Base-by-base conservation (phyloP, 2,329 filamentous ascomycete genomes). In the Penicillium sp. region DNA sequence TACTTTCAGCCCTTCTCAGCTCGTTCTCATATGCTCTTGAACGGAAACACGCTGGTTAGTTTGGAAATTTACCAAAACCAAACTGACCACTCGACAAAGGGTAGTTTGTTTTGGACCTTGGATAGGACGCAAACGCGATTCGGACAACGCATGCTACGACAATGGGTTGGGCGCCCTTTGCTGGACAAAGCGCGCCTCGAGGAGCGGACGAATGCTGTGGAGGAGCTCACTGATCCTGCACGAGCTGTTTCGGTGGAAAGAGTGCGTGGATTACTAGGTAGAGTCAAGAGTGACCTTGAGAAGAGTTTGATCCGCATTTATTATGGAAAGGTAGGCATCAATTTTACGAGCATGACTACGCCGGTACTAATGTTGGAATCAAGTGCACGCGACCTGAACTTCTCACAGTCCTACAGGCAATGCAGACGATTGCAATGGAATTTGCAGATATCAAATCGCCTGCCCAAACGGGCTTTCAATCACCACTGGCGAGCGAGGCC, bases 1-100 rank as follows among this genome's bases (percentile, higher is more conserved):
- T 96, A 97, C 75, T 99, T 99, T 67, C 88, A 96, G 63, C 91
- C 91, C 2, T 99, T 99, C 75, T 96, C 90, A 63, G 90, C 92
- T 7, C 82, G 92, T 35, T 92, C 93, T 13, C 92, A 97, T 68
- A 97, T 99, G 94, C 79, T 97, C 4, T 79, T 99, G 56, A 97
- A 95, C 68, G 94, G 93, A 41, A 99, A 96, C 51, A 97, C 93
- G 0, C 77, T 99, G 35, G 93, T 91, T 45, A 96, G 91, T 65
- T 81, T 99, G 11, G 94, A 99, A 70, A 91, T 99, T 2, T 99
- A 97, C 69, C 89, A 92, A 57, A 99, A 99, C 62, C 86, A 91
- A 65, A 97, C 93, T 0, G 92, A 97, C 67, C 84, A 92, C 65
- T 83, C 84, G 0, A 84, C 88, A 55, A 92, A 88, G 65, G 94